phyloP scores from a whole-genome alignment of 371 early-diverging fungal species.

The Mucor indicus region DNA sequence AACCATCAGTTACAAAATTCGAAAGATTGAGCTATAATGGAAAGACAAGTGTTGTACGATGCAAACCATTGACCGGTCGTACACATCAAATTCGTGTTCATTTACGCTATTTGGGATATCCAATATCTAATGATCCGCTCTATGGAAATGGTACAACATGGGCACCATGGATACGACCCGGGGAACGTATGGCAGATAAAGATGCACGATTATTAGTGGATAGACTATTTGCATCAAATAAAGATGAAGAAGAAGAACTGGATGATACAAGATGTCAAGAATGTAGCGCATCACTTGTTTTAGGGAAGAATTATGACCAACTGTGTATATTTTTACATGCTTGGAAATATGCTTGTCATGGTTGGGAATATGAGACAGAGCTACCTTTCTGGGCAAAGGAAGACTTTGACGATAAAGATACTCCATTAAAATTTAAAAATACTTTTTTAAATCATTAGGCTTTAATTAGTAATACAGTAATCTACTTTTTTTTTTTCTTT shows the following conservation, averaged over 20 bases:
- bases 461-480: not conserved
- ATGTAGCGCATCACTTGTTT: conserved; percentile 47
- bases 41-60: conserved; percentile 62
- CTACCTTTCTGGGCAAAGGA: conserved; percentile 80
- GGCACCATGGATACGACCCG: conserved; percentile 48
- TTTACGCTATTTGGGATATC: conserved; percentile 91
- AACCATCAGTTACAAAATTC: conserved; percentile 75
- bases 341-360: conserved; percentile 66
- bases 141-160: conserved; percentile 75
- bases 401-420: conserved; percentile 13
- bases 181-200: conserved; percentile 19
- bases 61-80: conserved; percentile 93
- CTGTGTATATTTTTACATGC: conserved; percentile 86
- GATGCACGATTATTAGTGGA: conserved; percentile 20
- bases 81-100: conserved; percentile 99
- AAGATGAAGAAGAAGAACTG: not conserved
- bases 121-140: conserved; percentile 96
- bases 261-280: conserved; percentile 39
- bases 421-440: conserved; percentile 13
- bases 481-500: not conserved
- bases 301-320: conserved; percentile 74
- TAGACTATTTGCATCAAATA: conserved; percentile 8
- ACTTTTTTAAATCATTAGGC: conserved; percentile 1
- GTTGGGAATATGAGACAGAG: conserved; percentile 74
- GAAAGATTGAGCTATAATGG: conserved; percentile 64